phyloP scores from a whole-genome alignment of 352 stramenopile species.

The Phytophthora melonis region DNA sequence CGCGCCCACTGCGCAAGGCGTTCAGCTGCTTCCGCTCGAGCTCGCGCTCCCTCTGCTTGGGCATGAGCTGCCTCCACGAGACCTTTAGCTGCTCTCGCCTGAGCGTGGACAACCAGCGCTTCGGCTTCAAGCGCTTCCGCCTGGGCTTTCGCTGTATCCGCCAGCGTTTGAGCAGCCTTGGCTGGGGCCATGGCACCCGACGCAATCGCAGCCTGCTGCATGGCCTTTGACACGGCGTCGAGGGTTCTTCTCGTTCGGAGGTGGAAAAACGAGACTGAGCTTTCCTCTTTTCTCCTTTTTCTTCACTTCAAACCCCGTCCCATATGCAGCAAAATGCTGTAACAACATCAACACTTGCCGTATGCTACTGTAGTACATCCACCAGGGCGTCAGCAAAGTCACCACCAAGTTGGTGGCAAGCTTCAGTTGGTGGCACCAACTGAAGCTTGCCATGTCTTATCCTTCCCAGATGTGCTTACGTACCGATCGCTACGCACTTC shows the following conservation, averaged over 20 bases:
- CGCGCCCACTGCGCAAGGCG: not conserved
- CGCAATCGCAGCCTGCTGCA: not conserved
- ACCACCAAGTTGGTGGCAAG: too few relatives aligned
- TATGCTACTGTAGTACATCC: too few relatives aligned
- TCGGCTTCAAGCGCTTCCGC: slow-evolving; percentile 1
- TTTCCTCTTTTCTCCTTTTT: not conserved
- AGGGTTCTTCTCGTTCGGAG: not conserved
- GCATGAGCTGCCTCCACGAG: not conserved
- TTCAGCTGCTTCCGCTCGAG: slow-evolving; percentile 1
- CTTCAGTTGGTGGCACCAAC: too few relatives aligned
- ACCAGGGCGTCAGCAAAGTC: too few relatives aligned
- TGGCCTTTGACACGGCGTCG: not conserved
- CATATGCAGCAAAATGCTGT: too few relatives aligned
- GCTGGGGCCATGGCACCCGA: not conserved
- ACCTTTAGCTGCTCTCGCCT: not conserved
- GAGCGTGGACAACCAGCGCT: not conserved
- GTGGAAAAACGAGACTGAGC: not conserved
- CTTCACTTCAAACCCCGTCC: not conserved
- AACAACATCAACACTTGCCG: not conserved
- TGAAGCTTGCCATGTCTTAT: too few relatives aligned
- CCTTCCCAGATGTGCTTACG: too few relatives aligned
- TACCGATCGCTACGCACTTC: slow-evolving; percentile 7
- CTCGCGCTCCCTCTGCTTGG: slow-evolving; percentile 1
- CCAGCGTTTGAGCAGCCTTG: not conserved
- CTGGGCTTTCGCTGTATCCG: not conserved